A percentile compares a stretch with the other conserved stretches of the same genome.
Conservation (phyloP, 768 basidiomycete genomes). For the Psilocybe sp. region DNA sequence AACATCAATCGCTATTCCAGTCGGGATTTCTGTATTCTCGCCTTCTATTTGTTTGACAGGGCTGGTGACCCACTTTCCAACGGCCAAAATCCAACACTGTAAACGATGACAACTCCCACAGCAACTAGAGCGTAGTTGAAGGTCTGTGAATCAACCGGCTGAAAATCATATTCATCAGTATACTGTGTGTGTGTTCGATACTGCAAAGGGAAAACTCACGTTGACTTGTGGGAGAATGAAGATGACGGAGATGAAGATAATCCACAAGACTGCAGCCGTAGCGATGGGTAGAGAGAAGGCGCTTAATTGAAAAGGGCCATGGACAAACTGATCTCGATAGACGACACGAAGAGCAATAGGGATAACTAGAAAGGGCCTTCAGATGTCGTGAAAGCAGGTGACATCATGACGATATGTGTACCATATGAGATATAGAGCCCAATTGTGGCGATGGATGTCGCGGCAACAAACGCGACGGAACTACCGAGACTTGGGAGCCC, state of each 20-base stretch:
- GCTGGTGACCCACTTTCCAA: constrained; percentile 66
- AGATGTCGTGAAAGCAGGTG: not conserved
- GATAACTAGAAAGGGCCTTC: constrained; percentile 40
- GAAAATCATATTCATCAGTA: constrained; percentile 1
- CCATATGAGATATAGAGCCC: constrained; percentile 78
- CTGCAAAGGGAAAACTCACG: constrained; percentile 27
- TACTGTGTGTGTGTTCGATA: not conserved
- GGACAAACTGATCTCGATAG: constrained; percentile 54
- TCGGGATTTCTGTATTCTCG: constrained; percentile 23
- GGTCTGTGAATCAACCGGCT: constrained; percentile 69
- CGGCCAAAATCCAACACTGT: constrained; percentile 69
- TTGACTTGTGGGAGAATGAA: constrained; percentile 73
- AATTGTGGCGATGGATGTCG: constrained; percentile 67
- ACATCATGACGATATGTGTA: constrained; percentile 15
- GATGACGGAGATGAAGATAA: constrained; percentile 66
- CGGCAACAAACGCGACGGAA: constrained; percentile 63
- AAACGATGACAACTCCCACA: constrained; percentile 66
- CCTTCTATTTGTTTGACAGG: constrained; percentile 66
- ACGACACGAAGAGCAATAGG: constrained; percentile 69
- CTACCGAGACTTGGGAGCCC: constrained; percentile 73
- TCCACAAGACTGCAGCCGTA: constrained; percentile 60
- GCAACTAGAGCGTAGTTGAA: constrained; percentile 77
- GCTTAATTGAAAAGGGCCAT: constrained; percentile 74
- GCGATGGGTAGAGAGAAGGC: constrained; percentile 59
- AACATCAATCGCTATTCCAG: constrained; percentile 26